phyloP scores from a whole-genome alignment of 1,139 yeast genomes.

The Martiniozyma asiatica region DNA sequence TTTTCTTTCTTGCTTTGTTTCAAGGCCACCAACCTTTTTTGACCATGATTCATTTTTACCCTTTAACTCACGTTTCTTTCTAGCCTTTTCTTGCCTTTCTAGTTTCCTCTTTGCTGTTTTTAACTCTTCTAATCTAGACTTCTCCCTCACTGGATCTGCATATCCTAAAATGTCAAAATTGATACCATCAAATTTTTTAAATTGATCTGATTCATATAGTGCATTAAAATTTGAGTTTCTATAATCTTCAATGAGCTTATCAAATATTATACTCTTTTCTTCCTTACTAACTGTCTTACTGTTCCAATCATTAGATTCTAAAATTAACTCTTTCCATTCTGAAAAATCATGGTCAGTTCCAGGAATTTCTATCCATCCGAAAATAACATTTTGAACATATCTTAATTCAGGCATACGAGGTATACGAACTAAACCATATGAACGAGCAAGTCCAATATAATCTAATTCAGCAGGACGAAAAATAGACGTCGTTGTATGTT shows the following conservation, averaged over 20 bases:
- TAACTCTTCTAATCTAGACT: constrained; percentile 45
- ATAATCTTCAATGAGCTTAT: too few species aligned
- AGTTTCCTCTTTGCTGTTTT: constrained; percentile 28
- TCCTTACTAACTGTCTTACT: too few species aligned
- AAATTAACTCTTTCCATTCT: too few species aligned
- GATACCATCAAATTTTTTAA: too few species aligned
- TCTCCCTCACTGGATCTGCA: constrained; percentile 53
- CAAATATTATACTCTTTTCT: too few species aligned
- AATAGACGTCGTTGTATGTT: constrained; percentile 85
- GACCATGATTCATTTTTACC: constrained; percentile 76
- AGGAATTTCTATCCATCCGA: too few species aligned
- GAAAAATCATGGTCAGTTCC: too few species aligned
- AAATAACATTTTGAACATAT: constrained; percentile 33
- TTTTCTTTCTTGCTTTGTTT: constrained; percentile 48
- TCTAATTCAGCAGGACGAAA: constrained; percentile 67
- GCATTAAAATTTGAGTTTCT: too few species aligned
- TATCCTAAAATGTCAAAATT: constrained; percentile 61
- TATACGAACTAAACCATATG: constrained; percentile 70
- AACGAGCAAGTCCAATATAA: constrained; percentile 56
- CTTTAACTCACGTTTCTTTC: constrained; percentile 34
- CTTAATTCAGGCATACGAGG: constrained; percentile 92
- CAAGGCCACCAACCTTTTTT: constrained; percentile 50
- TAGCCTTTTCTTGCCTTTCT: constrained; percentile 31
- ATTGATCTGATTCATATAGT: too few species aligned
- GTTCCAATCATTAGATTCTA: constrained; percentile 78